Conservation (phyloP, 2,329 filamentous ascomycete species). For the Furcasterigmium sp. region DNA sequence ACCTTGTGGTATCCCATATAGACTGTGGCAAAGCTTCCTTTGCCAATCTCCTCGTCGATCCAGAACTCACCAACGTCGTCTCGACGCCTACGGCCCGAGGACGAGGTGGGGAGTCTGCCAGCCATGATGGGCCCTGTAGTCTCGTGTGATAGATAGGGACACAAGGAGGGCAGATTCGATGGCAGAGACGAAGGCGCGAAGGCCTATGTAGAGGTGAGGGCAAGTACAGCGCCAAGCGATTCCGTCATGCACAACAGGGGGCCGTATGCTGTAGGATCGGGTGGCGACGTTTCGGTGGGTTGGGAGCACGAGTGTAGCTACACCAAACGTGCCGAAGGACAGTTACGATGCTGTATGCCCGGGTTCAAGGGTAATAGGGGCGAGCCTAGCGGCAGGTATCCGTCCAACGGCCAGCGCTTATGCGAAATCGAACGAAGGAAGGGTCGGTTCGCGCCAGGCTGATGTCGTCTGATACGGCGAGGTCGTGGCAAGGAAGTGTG, state of each 20-base stretch:
- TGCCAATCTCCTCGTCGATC: slow-evolving; percentile 85
- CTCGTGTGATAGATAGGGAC: slow-evolving; percentile 24
- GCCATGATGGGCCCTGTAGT: slow-evolving; percentile 30
- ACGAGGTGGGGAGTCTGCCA: slow-evolving; percentile 29
- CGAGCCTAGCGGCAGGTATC: neutral
- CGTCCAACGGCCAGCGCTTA: neutral
- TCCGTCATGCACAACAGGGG: slow-evolving; percentile 3
- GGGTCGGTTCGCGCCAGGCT: no score
- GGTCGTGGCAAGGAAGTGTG: no score
- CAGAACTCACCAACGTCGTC: slow-evolving; percentile 66
- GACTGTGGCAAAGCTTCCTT: slow-evolving; percentile 95
- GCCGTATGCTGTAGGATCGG: neutral
- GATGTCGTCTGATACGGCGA: no score
- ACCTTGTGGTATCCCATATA: slow-evolving; percentile 85
- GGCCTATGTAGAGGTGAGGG: slow-evolving; percentile 7
- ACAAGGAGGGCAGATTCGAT: slow-evolving; percentile 13
- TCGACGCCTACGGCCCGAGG: slow-evolving; percentile 27
- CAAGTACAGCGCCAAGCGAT: neutral
- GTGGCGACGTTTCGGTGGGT: neutral
- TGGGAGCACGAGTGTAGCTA: neutral
- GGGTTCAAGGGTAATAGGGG: neutral
- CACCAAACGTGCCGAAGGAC: neutral
- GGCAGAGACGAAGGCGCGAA: no score
- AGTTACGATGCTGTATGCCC: neutral
- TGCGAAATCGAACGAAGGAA: no score